Evolutionary conservation across 495 filamentous ascomycete species (phyloP), one percentile per base, ranked within the genome.

Genomic region (Hamigera avellanea): DNA sequence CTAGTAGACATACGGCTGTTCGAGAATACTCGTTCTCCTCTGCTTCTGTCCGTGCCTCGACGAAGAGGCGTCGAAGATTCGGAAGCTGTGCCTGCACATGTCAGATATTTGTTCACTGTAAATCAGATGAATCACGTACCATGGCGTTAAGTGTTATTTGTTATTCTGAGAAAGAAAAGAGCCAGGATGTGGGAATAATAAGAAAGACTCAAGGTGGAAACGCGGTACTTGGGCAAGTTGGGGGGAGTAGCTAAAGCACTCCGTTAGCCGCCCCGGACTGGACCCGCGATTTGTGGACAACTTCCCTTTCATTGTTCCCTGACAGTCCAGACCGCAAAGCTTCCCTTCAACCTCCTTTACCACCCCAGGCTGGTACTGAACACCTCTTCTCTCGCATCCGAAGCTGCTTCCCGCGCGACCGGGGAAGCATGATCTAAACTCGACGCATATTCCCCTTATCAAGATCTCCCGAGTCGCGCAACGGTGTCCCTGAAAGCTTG

Each of bases 11-110:
- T 65, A 96, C 91, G 27, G 91, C 91, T 54, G 76, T 93, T 40
- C 91, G 71, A 4, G 93, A 96, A 49, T 95, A 89, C 33, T 83
- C 83, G 56, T 88, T 83, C 59, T 98, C 91, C 55, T 98, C 91
- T 36, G 82, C 79, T 44, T 96, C 93, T 3, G 86, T 86, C 36
- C 91, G 71, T 8, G 93, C 86, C 62, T 95, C 88, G 35, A 95
- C 93, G 58, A 98, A 96, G 35, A 98, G 78, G 17, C 91, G 87
- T 30, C 91, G 80, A 26, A 98, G 73, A 56, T 98, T 98, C 28
- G 91, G 91, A 33, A 98, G 79, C 59, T 82, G 91, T 43, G 80
- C 83, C 86, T 83, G 43, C n/a, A 23, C 21, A 23, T 9, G 21
- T 23, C 9, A 23, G n/a, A n/a, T n/a, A n/a, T n/a, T n/a, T n/a